These are phyloP conservation scores for Colletotrichum lentis DNA, from an alignment of 2,329 filamentous ascomycete genomes.

Conservation along the genomic window DNA sequence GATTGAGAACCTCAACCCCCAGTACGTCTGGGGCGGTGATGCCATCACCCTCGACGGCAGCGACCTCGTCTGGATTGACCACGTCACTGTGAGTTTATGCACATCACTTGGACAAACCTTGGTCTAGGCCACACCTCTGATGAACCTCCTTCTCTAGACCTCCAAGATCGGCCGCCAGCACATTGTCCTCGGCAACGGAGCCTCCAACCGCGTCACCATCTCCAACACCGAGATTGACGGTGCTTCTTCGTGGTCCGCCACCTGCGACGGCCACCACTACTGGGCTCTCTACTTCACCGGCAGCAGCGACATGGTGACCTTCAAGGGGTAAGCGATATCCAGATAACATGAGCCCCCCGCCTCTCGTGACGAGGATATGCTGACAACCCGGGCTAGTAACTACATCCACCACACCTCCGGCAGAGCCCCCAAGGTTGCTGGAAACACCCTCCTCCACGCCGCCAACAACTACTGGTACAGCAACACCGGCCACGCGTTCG, in stretches of 20 bases:
- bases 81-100: slow-evolving; percentile 48
- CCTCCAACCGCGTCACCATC: slow-evolving; percentile 65
- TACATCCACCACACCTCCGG: slow-evolving; percentile 67
- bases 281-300: slow-evolving; percentile 67
- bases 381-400: slow-evolving; percentile 51
- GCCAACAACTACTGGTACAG: slow-evolving; percentile 67
- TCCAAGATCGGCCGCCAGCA: slow-evolving; percentile 67
- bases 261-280: slow-evolving; percentile 67
- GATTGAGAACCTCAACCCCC: slow-evolving; percentile 63
- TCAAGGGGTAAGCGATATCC: slow-evolving; percentile 51
- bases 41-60: slow-evolving; percentile 61
- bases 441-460: slow-evolving; percentile 64
- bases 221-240: slow-evolving; percentile 69
- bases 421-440: slow-evolving; percentile 64
- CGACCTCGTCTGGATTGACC: slow-evolving; percentile 61
- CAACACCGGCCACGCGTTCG: slow-evolving; percentile 62
- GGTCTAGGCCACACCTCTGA: too few relatives aligned
- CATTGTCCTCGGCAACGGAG: slow-evolving; percentile 64
- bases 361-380: background rate
- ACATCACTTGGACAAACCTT: too few relatives aligned
- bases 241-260: slow-evolving; percentile 60
- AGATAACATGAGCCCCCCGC: too few relatives aligned
- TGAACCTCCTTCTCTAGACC: slow-evolving; percentile 46
- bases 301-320: slow-evolving; percentile 63
- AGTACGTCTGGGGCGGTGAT: slow-evolving; percentile 68